A percentile compares a stretch with the other conserved stretches of the same genome.
Conservation (phyloP, 106 monocot species). For the Dactylorhiza incarnata region DNA sequence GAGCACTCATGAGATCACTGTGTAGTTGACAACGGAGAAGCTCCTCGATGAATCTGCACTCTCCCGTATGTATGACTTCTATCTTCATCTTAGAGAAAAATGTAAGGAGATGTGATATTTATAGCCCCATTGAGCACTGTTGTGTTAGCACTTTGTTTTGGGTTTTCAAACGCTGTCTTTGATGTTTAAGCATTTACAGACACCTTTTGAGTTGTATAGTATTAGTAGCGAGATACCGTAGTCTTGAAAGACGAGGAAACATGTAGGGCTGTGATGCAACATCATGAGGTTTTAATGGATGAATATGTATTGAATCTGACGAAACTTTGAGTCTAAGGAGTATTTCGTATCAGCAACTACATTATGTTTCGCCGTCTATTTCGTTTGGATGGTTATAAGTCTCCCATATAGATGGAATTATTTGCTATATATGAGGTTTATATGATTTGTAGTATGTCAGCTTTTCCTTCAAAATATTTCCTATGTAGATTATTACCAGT, state of each 20-base stretch:
- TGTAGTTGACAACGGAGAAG: not conserved
- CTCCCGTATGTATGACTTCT: not conserved
- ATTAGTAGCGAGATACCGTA: not conserved
- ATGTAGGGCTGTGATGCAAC: not conserved
- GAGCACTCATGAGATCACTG: constrained; percentile 16
- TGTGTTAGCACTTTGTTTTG: not conserved
- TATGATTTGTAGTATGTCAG: too few relatives aligned
- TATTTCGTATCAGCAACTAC: not conserved
- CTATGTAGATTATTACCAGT: too few relatives aligned
- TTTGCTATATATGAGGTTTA: too few relatives aligned
- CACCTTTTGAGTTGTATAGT: not conserved
- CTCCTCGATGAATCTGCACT: not conserved
- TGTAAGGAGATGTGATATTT: not conserved
- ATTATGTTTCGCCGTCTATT: not conserved
- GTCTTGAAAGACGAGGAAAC: not conserved
- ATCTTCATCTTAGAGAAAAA: not conserved
- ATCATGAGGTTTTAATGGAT: not conserved
- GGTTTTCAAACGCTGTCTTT: not conserved
- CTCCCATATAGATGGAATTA: not conserved
- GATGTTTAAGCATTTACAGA: not conserved
- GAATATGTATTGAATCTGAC: not conserved
- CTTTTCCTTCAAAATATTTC: too few relatives aligned
- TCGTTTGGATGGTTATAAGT: not conserved
- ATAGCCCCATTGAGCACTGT: not conserved
- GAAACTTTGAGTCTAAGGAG: not conserved